Evolutionary conservation across 2,329 filamentous ascomycete species (phyloP).

Genomic region (Colletotrichum coccodes): DNA sequence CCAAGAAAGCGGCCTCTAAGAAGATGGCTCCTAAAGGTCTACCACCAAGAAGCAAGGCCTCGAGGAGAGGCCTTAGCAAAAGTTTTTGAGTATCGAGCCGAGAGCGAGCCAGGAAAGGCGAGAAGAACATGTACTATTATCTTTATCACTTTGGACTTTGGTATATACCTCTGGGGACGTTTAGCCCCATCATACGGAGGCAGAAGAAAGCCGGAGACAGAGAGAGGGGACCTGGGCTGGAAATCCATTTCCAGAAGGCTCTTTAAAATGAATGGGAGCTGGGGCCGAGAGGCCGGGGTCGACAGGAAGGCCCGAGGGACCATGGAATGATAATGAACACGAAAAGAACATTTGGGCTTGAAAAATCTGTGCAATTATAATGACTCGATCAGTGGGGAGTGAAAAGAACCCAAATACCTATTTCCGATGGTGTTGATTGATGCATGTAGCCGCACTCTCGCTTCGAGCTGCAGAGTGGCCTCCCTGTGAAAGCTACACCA

Average conservation of each 20-base stretch:
- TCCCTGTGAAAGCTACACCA: no score
- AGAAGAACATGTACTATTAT: slow-evolving; percentile 25
- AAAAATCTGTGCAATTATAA: background rate
- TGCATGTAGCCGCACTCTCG: no score
- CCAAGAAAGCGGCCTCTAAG: background rate
- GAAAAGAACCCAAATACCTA: no score
- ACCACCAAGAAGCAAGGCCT: background rate
- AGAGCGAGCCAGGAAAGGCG: slow-evolving; percentile 15
- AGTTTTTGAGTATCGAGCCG: background rate
- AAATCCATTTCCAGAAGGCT: background rate
- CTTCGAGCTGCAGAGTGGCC: no score
- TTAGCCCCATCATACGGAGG: background rate
- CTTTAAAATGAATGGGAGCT: background rate
- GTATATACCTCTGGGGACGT: slow-evolving; percentile 13
- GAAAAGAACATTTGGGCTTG: background rate
- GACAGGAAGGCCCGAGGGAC: slow-evolving; percentile 1
- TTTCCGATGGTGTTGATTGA: no score
- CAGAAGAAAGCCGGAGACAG: slow-evolving; percentile 1
- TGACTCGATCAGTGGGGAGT: background rate
- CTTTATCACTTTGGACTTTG: slow-evolving; percentile 21
- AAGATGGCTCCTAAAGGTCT: background rate
- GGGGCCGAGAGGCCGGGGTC: slow-evolving; percentile 13
- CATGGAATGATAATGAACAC: slow-evolving; percentile 32
- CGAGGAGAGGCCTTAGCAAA: background rate
- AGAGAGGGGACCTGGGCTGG: slow-evolving; percentile 6